phyloP scores from a whole-genome alignment of 2,329 filamentous ascomycete genomes.

The Thermoascus crustaceus region DNA sequence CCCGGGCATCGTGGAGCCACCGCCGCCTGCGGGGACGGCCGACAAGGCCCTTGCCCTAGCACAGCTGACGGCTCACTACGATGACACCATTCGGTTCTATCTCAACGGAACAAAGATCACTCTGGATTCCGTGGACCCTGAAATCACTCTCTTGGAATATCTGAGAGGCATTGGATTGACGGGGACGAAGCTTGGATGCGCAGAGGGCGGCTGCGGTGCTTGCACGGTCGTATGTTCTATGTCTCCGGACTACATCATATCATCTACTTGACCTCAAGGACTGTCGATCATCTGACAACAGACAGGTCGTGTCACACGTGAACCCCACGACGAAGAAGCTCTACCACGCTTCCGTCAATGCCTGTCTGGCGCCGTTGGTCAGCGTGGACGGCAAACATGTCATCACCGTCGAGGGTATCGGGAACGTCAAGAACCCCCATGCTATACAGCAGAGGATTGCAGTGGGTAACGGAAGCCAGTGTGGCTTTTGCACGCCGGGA shows the following conservation, averaged over 20 bases:
- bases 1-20: constrained; percentile 46
- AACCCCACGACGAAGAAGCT: constrained; percentile 88
- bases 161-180: constrained; percentile 86
- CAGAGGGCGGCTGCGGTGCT: constrained; percentile 91
- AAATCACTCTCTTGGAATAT: constrained; percentile 87
- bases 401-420: constrained; percentile 94
- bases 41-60: constrained; percentile 43
- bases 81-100: constrained; percentile 86
- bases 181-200: constrained; percentile 92
- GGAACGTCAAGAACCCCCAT: constrained; percentile 77
- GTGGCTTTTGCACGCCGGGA: constrained; percentile 90
- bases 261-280: background rate
- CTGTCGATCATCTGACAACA: constrained; percentile 23
- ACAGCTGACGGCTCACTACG: constrained; percentile 64
- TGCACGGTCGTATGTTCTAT: constrained; percentile 66
- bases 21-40: constrained; percentile 36
- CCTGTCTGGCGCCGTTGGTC: constrained; percentile 84
- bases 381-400: constrained; percentile 97
- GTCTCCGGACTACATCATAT: background rate
- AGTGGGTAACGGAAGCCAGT: constrained; percentile 86
- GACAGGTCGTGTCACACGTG: constrained; percentile 71
- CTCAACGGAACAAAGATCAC: constrained; percentile 87
- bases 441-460: constrained; percentile 86
- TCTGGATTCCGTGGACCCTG: constrained; percentile 80
- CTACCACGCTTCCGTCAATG: constrained; percentile 95